phyloP scores from a whole-genome alignment of 345 rosid species.

The Heritiera fomes region DNA sequence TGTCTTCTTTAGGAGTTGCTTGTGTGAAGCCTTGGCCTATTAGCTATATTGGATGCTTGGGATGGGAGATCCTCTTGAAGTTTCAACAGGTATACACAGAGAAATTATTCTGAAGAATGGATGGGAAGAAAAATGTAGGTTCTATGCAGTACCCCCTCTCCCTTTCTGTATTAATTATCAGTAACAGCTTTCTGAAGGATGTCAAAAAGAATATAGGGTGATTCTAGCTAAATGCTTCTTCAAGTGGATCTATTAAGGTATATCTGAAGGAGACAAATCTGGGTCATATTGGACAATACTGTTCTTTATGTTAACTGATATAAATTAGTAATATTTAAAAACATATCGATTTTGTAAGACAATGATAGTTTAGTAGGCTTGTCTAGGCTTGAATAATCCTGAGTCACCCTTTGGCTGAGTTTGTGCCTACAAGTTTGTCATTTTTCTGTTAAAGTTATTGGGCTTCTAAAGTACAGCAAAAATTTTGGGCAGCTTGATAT shows the following conservation, averaged over 20 bases:
- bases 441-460: neutral
- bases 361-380: neutral
- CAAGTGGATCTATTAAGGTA: neutral
- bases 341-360: neutral
- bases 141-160: neutral
- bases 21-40: neutral
- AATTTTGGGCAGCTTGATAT: neutral
- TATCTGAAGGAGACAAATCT: neutral
- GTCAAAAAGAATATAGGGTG: neutral
- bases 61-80: constrained; percentile 7
- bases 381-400: neutral
- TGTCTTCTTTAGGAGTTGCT: neutral
- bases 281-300: neutral
- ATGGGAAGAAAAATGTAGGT: constrained; percentile 2
- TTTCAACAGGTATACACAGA: neutral
- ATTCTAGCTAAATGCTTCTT: neutral
- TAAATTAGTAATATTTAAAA: neutral
- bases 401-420: neutral
- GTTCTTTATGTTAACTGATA: neutral
- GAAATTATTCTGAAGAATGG: constrained; percentile 3
- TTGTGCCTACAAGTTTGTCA: neutral
- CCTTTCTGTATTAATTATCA: neutral
- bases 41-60: neutral
- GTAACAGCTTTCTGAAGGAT: neutral
- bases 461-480: neutral